Percentiles rank a stretch among this genome's conserved stretches.
These are phyloP conservation scores for Durio zibethinus DNA, from an alignment of 345 rosid genomes.

Conservation along the genomic window DNA sequence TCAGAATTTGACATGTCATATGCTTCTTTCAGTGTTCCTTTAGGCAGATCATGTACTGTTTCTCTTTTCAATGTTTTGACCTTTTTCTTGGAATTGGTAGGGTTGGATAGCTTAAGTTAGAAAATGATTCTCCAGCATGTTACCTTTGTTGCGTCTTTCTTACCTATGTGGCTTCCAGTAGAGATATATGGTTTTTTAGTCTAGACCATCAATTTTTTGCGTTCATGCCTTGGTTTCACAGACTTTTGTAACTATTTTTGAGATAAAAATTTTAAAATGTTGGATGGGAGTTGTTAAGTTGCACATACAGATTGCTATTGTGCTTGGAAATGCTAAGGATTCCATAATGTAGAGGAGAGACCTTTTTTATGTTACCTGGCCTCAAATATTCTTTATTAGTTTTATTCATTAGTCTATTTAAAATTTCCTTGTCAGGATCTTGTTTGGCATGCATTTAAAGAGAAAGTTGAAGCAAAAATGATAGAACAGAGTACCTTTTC, in stretches of 20 bases:
- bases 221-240: background rate
- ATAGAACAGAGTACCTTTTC: constrained; percentile 32
- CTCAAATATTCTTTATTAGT: background rate
- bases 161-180: background rate
- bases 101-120: background rate
- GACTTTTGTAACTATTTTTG: background rate
- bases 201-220: background rate
- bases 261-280: background rate
- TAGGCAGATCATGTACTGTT: background rate
- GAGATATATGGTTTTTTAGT: background rate
- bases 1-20: background rate
- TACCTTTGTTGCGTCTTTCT: background rate
- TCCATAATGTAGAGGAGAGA: background rate
- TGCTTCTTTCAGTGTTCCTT: background rate
- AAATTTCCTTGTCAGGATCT: constrained; percentile 35
- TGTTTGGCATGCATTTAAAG: constrained; percentile 44
- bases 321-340: background rate
- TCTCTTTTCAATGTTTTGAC: background rate
- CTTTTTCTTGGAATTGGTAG: background rate
- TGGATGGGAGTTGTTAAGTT: background rate
- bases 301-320: background rate
- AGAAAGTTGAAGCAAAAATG: constrained; percentile 50
- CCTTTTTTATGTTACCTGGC: background rate
- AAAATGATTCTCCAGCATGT: background rate
- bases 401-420: background rate